Evolutionary conservation across 2,329 filamentous ascomycete species (phyloP).

Genomic region (Lachnellula subtilissima): DNA sequence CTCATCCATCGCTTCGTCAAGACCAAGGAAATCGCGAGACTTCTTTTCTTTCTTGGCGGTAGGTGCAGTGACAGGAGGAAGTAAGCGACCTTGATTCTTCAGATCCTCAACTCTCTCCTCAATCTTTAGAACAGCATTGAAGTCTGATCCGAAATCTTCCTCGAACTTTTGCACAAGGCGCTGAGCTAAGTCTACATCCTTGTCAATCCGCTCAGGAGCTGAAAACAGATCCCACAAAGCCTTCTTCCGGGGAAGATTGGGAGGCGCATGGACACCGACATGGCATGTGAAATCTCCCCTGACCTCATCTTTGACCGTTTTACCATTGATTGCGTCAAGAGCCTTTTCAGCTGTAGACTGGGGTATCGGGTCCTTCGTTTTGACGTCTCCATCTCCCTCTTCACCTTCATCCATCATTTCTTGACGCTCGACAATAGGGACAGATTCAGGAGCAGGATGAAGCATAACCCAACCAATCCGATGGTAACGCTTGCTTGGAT

Average conservation of each 20-base stretch:
- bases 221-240: slow-evolving; percentile 96
- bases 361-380: slow-evolving; percentile 39
- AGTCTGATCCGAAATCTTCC: slow-evolving; percentile 70
- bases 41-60: slow-evolving; percentile 59
- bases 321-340: slow-evolving; percentile 90
- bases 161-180: slow-evolving; percentile 82
- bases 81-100: slow-evolving; percentile 68
- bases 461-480: slow-evolving; percentile 98
- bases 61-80: slow-evolving; percentile 54
- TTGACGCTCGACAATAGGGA: slow-evolving; percentile 61
- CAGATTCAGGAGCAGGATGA: slow-evolving; percentile 68
- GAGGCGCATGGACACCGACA: slow-evolving; percentile 91
- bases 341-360: slow-evolving; percentile 73
- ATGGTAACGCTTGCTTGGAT: slow-evolving; percentile 94
- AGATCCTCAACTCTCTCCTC: slow-evolving; percentile 84
- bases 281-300: slow-evolving; percentile 97
- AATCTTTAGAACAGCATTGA: slow-evolving; percentile 73
- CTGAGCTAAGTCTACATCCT: slow-evolving; percentile 78
- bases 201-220: slow-evolving; percentile 85
- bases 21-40: slow-evolving; percentile 49
- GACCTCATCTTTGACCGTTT: slow-evolving; percentile 91
- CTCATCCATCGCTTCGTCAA: slow-evolving; percentile 58
- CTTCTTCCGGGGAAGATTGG: slow-evolving; percentile 82
- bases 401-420: slow-evolving; percentile 64
- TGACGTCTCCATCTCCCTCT: slow-evolving; percentile 53